Conservation (phyloP, 2,329 filamentous ascomycete genomes). For the Xylaria hypoxylon region DNA sequence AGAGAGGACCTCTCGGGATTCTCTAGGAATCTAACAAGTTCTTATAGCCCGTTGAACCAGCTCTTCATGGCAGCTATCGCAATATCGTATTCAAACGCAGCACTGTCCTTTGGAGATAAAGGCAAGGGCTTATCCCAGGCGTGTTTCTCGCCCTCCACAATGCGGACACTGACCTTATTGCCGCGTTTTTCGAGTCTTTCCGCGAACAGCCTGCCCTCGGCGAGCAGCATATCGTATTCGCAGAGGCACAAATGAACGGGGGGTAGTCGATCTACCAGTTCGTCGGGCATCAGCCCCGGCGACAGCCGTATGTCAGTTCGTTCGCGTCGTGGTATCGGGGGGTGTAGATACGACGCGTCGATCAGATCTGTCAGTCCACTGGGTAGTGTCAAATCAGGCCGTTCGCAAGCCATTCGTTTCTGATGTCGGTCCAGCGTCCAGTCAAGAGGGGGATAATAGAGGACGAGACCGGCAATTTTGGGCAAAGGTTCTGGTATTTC, state of each 20-base stretch:
- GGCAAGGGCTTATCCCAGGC: conserved; percentile 63
- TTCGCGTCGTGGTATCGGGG: conserved; percentile 56
- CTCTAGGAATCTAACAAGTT: not conserved
- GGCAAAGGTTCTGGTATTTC: conserved; percentile 53
- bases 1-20: not conserved
- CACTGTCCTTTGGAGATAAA: conserved; percentile 58
- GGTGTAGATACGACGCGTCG: conserved; percentile 70
- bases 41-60: conserved; percentile 48
- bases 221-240: conserved; percentile 50
- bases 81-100: conserved; percentile 59
- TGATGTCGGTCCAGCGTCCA: conserved; percentile 67
- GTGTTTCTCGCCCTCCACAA: conserved; percentile 60
- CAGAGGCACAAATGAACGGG: conserved; percentile 47
- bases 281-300: conserved; percentile 52
- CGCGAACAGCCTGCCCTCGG: conserved; percentile 46
- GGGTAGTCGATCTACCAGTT: conserved; percentile 41
- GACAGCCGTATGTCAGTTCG: conserved; percentile 67
- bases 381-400: conserved; percentile 69
- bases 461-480: conserved; percentile 64
- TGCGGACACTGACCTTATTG: conserved; percentile 54
- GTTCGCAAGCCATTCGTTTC: conserved; percentile 64
- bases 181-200: conserved; percentile 41
- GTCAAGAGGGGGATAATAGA: conserved; percentile 72
- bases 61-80: conserved; percentile 56
- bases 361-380: conserved; percentile 69